Base-by-base conservation (phyloP, 2,329 filamentous ascomycete species). In the Aspergillus ochraceus region DNA sequence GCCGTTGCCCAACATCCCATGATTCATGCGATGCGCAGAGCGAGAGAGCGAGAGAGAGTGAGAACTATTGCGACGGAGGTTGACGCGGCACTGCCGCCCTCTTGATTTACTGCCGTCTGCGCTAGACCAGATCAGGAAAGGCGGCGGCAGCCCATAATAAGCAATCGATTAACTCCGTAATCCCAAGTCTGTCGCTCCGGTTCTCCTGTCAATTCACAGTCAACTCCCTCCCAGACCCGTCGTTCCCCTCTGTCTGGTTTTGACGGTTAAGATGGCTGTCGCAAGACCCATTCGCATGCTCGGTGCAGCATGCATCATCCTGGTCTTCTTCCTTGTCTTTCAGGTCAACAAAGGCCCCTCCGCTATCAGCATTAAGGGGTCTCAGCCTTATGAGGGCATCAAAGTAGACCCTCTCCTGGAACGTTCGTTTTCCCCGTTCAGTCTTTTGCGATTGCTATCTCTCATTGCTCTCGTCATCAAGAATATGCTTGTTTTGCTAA, bases 371-470 rank as follows among this genome's bases (percentile, higher is more conserved):
- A 66, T 65, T 57, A 75, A 77, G 66, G 75, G 77, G 65, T 76
- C 79, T 64, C 77, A 79, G 74, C 78, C 71, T 53, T 71, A 81
- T 66, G 79, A 83, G 66, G 85, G 88, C 71, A 87, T 89, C 78
- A 86, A 89, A 67, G 85, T 86, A 61, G 94, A 98, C 78, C 94
- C 94, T 57, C 91, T 94, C 71, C 75, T 93, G 71, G 92, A 97
- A 77, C 87, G 93, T 97, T 82, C 74, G 90, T 78, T 61, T 42
- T 46, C 36, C 42, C 60, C 32, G 32, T 52, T 54, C 47, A 19
- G 50, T 42, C 60, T 11, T 22, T 39, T 59, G 42, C 39, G 19
- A 50, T 14, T 29, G 26, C 26, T 12, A 26, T 26, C 19, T 6
- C 3, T 30, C n/a, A 12, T 17, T 19, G 24, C 51, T 20, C 10